phyloP scores from a whole-genome alignment of 2,329 filamentous ascomycete species.

The Phyllosticta paracitricarpa region DNA sequence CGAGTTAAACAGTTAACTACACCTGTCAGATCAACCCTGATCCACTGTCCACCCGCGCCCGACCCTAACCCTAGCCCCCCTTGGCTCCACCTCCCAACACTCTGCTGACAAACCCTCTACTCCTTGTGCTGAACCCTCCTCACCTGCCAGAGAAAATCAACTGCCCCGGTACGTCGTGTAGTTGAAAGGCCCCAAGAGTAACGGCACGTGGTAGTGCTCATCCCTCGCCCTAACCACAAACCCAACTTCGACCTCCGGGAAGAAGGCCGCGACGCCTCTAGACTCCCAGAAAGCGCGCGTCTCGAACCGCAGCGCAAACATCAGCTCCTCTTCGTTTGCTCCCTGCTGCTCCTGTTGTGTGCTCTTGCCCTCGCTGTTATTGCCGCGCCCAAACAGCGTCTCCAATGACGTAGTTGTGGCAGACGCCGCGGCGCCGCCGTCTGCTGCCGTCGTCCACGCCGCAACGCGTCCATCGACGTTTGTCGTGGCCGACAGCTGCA shows the following conservation, averaged over 20 bases:
- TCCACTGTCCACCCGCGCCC: not conserved
- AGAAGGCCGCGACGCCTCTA: conserved; percentile 45
- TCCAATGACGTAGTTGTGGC: not conserved
- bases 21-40: not conserved
- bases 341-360: not conserved
- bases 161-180: conserved; percentile 77
- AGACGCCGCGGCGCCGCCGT: conserved; percentile 4
- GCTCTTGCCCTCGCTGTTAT: conserved; percentile 1
- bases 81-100: not conserved
- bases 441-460: conserved; percentile 42
- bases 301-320: conserved; percentile 64
- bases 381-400: conserved; percentile 2
- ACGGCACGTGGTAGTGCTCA: conserved; percentile 71
- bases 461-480: conserved; percentile 68
- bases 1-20: not conserved
- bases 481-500: conserved; percentile 39
- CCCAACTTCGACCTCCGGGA: conserved; percentile 46
- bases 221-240: conserved; percentile 39
- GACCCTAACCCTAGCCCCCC: not conserved
- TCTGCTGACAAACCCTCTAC: not conserved
- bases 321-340: conserved; percentile 33
- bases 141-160: conserved; percentile 27
- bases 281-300: conserved; percentile 60
- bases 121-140: not conserved
- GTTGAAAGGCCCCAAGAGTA: conserved; percentile 67